These are phyloP conservation scores for Trichosanthes cucumerina DNA, from an alignment of 306 rosid species.

Conservation along the genomic window DNA sequence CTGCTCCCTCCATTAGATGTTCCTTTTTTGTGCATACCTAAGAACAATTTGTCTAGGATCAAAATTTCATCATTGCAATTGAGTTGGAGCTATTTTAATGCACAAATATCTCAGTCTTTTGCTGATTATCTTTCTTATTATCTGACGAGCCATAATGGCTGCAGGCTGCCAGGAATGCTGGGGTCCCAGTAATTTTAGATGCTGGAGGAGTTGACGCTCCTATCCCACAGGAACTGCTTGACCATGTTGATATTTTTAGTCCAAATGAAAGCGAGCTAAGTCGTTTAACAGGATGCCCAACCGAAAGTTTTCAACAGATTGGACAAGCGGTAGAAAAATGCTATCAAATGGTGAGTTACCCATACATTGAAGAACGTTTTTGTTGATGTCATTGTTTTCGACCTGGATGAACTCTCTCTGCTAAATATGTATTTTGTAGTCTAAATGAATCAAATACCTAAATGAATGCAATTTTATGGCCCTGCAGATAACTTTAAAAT, in stretches of 20 bases:
- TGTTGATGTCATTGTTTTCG: background rate
- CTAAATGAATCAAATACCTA: background rate
- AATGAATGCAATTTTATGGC: background rate
- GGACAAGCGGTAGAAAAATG: slow-evolving; percentile 50
- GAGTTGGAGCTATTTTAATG: background rate
- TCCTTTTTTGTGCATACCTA: background rate
- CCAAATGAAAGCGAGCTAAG: slow-evolving; percentile 84
- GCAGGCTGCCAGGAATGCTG: slow-evolving; percentile 73
- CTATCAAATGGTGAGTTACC: slow-evolving; percentile 64
- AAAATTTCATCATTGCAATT: background rate
- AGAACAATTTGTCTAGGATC: background rate
- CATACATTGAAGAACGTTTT: background rate
- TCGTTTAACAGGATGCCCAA: slow-evolving; percentile 62
- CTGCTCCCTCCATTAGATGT: background rate
- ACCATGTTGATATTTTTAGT: slow-evolving; percentile 60
- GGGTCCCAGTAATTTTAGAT: slow-evolving; percentile 74
- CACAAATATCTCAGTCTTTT: background rate
- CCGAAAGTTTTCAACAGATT: slow-evolving; percentile 60
- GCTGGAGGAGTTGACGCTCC: slow-evolving; percentile 80
- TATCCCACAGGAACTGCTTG: slow-evolving; percentile 55
- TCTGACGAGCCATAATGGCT: slow-evolving; percentile 14
- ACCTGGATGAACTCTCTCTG: no score
- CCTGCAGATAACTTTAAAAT: background rate
- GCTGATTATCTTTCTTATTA: background rate
- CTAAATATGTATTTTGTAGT: background rate